phyloP scores from a whole-genome alignment of 148 eudicot species.

The Camellia granthamiana region DNA sequence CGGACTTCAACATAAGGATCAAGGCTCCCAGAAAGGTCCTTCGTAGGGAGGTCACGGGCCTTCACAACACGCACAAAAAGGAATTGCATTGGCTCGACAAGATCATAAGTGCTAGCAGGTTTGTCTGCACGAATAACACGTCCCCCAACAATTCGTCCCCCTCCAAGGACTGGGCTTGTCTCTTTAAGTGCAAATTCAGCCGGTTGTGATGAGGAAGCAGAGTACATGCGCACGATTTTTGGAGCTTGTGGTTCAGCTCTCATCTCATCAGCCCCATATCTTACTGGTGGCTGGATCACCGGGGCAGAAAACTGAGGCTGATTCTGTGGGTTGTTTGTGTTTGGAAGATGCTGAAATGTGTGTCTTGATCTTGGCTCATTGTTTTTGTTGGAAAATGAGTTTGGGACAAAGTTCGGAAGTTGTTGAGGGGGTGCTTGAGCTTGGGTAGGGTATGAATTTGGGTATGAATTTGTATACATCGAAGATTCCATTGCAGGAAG shows the following conservation, averaged over 20 bases:
- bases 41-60: constrained; percentile 71
- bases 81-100: constrained; percentile 77
- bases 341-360: constrained; percentile 46
- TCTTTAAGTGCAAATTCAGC: constrained; percentile 65
- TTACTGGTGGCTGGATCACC: constrained; percentile 18
- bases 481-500: constrained; percentile 38
- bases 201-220: constrained; percentile 38
- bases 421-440: constrained; percentile 14
- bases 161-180: constrained; percentile 80
- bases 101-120: constrained; percentile 63
- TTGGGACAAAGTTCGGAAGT: constrained; percentile 13
- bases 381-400: constrained; percentile 26
- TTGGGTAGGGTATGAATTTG: constrained; percentile 25
- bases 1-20: constrained; percentile 89
- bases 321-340: constrained; percentile 22
- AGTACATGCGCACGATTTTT: constrained; percentile 30
- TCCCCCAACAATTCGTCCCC: constrained; percentile 71
- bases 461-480: constrained; percentile 20
- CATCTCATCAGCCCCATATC: constrained; percentile 28
- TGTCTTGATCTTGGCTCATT: constrained; percentile 32
- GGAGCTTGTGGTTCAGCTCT: constrained; percentile 39
- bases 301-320: constrained; percentile 26
- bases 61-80: constrained; percentile 82
- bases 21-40: constrained; percentile 72
- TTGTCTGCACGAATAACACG: constrained; percentile 51